Evolutionary conservation across 192 early-diverging fungal genomes (phyloP).

Genomic region (Coemansia sp.): DNA sequence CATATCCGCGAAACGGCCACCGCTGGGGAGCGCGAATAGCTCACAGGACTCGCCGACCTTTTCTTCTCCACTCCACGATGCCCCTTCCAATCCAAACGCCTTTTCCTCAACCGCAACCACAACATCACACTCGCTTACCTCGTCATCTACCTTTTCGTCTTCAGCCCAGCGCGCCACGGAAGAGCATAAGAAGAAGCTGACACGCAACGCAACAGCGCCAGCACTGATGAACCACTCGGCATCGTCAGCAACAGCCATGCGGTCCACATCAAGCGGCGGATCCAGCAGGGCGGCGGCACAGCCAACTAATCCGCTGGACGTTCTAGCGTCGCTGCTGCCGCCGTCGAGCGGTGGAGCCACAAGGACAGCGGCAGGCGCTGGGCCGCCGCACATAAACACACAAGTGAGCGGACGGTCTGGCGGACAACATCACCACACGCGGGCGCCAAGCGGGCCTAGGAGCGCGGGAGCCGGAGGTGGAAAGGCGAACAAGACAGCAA

Average conservation of each 20-base stretch:
- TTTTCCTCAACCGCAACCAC: conserved; percentile 4
- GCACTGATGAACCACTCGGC: conserved; percentile 4
- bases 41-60: conserved; percentile 12
- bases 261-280: not conserved
- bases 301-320: conserved; percentile 25
- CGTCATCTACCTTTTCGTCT: not conserved
- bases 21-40: conserved; percentile 8
- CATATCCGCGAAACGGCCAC: conserved; percentile 35
- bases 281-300: conserved; percentile 7
- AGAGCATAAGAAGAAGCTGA: conserved; percentile 23
- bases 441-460: not conserved
- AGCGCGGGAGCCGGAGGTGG: conserved; percentile 10
- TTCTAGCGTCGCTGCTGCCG: conserved; percentile 38
- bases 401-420: conserved; percentile 11
- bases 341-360: conserved; percentile 4
- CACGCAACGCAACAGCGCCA: conserved; percentile 28
- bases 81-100: not conserved
- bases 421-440: not conserved
- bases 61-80: conserved; percentile 15
- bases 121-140: too few relatives aligned
- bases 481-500: conserved; percentile 37
- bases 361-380: not conserved
- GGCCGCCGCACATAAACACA: conserved; percentile 36
- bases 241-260: conserved; percentile 1
- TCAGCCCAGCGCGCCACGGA: not conserved